A percentile compares a stretch with the other conserved stretches of the same genome.
Evolutionary conservation across 2,329 filamentous ascomycete species (phyloP).

Genomic region (Pseudocercospora cruenta): DNA sequence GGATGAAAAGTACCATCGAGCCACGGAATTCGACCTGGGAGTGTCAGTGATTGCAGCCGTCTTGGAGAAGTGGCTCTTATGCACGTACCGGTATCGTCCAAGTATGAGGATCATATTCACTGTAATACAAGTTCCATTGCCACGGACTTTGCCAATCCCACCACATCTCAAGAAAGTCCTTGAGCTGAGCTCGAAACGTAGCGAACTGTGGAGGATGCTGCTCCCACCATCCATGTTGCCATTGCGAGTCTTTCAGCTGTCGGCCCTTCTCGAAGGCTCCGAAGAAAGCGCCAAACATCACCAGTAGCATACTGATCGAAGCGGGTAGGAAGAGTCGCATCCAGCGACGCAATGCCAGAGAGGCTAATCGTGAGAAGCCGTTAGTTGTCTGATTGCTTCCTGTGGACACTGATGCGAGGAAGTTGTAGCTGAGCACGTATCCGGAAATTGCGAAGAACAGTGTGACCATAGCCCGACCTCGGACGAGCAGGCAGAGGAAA

Average conservation of each 20-base stretch:
- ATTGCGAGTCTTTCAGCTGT: neutral
- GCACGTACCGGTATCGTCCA: slow-evolving; percentile 19
- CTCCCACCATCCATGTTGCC: neutral
- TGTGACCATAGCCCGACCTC: slow-evolving; percentile 25
- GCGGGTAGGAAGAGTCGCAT: neutral
- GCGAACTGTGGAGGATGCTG: neutral
- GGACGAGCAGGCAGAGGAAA: slow-evolving; percentile 21
- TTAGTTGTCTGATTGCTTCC: too few species aligned
- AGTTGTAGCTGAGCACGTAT: slow-evolving; percentile 22
- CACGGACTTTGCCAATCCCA: neutral
- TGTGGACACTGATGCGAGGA: slow-evolving; percentile 8
- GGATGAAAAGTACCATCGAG: slow-evolving; percentile 18
- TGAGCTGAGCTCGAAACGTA: neutral
- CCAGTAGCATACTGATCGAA: neutral
- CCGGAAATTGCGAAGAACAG: slow-evolving; percentile 26
- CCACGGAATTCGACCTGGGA: slow-evolving; percentile 10
- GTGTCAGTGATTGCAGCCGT: too few species aligned
- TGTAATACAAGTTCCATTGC: neutral
- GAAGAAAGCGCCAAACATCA: neutral
- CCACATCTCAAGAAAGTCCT: neutral
- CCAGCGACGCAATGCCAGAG: too few species aligned
- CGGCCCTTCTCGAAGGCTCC: neutral
- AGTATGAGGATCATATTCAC: slow-evolving; percentile 13
- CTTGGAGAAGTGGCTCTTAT: too few species aligned
- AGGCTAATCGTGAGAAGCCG: too few species aligned